Base-by-base conservation (phyloP, 257 asterid genomes). In the Capsicum baccatum region DNA sequence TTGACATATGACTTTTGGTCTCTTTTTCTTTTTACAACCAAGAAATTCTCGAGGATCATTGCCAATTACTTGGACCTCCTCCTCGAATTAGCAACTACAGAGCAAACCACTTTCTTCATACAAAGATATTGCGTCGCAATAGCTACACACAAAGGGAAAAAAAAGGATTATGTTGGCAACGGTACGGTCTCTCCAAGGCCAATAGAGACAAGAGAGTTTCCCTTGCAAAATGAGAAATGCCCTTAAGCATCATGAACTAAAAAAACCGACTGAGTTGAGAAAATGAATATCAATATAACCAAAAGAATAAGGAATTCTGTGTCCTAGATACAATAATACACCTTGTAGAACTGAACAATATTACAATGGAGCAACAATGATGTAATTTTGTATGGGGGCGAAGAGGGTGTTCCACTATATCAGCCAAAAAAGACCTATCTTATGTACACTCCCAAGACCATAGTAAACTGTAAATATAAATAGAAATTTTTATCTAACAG, bases 391-490 rank as follows among this genome's bases (percentile, higher is more conserved):
- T 21, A 11, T 63, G 80, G 19, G 74, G 80, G 81, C 8, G 47
- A 37, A 52, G 64, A 26, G 48, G 81, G 81, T 26, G 63, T 52
- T 76, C 63, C 81, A 76, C 81, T 54, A 54, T 55, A 78, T 54
- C 81, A 78, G 26, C 64, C 59, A 81, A 47, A 81, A 81, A 81
- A 66, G 60, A 47, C 78, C 84, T 81, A 81, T 81, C 74, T 62
- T 82, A 64, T 82, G 64, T 82, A 82, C 84, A 82, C 67, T 82
- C 79, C 84, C 74, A 63, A 66, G 64, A 76, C 48, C 64, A 78
- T 11, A 66, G 73, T 47, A 33, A 67, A 82, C 35, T 68, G 80
- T 66, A 83, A 54, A 67, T 16, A 33, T 37, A 68, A 52, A 52
- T 21, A 17, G 37, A 52, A 42, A 17, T 35, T 35, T 56, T 37